Conservation (phyloP, 306 rosid genomes). For the Acacia acuminata region DNA sequence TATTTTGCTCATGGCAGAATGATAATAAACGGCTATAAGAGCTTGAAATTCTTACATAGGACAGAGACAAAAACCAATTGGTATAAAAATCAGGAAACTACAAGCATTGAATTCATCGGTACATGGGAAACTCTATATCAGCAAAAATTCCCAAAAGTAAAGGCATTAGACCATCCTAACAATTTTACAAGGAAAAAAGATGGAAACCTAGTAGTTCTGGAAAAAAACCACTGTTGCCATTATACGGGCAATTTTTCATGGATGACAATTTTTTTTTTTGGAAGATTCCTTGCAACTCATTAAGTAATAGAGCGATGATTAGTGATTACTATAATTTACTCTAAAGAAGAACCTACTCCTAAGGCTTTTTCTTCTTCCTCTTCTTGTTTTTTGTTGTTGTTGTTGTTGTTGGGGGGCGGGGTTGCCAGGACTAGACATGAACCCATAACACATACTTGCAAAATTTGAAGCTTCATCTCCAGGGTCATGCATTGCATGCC, state of each 20-base stretch:
- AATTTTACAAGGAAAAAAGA: background rate
- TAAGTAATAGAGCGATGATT: background rate
- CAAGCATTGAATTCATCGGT: conserved; percentile 17
- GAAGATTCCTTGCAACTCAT: background rate
- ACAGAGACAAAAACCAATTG: conserved; percentile 6
- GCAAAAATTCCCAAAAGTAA: background rate
- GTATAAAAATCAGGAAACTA: background rate
- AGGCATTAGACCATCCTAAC: background rate
- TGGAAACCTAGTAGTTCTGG: background rate
- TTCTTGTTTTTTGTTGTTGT: too few species aligned
- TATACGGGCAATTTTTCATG: background rate
- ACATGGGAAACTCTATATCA: conserved; percentile 6
- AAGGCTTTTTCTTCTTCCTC: too few species aligned
- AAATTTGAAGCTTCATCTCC: conserved; percentile 66
- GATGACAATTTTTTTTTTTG: background rate
- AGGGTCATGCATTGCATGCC: conserved; percentile 75
- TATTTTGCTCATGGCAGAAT: conserved; percentile 2
- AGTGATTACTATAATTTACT: conserved; percentile 22
- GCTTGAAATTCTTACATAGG: background rate
- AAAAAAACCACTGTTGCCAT: background rate
- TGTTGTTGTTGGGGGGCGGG: too few species aligned
- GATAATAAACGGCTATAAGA: background rate
- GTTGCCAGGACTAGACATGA: background rate
- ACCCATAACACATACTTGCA: conserved; percentile 56
- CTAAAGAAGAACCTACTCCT: background rate